Evolutionary conservation across 2,329 filamentous ascomycete genomes (phyloP).

Genomic region (Nigrospora osmanthi): DNA sequence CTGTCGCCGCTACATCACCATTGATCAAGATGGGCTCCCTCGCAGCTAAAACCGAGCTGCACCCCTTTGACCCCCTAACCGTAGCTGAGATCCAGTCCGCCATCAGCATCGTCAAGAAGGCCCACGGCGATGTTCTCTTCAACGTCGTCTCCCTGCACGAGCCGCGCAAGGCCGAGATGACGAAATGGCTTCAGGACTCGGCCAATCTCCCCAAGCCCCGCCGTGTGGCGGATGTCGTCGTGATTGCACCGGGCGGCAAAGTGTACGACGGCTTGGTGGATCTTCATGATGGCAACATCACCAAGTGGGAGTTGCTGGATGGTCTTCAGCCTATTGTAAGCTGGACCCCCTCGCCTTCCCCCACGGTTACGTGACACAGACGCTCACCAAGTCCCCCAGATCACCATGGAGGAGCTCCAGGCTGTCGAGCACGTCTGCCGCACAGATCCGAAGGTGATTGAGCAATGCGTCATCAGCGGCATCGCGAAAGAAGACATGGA

Average conservation of each 20-base stretch:
- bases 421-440: conserved; percentile 70
- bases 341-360: conserved; percentile 1
- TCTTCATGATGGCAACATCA: conserved; percentile 56
- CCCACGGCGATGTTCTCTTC: conserved; percentile 68
- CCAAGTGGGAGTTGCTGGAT: conserved; percentile 67
- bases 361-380: neutral
- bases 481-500: conserved; percentile 80
- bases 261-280: conserved; percentile 80
- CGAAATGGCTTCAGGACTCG: conserved; percentile 65
- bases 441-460: conserved; percentile 77
- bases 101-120: conserved; percentile 59
- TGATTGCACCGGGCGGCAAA: conserved; percentile 69
- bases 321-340: conserved; percentile 74
- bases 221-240: conserved; percentile 75
- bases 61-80: conserved; percentile 74
- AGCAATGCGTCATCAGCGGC: conserved; percentile 79
- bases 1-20: neutral
- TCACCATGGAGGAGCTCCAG: conserved; percentile 85
- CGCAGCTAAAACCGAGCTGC: conserved; percentile 15
- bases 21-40: neutral
- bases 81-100: conserved; percentile 65
- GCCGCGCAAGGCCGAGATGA: conserved; percentile 79
- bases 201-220: conserved; percentile 52
- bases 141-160: conserved; percentile 82
- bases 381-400: conserved; percentile 34